A percentile compares a stretch with the other conserved stretches of the same genome.
Conservation (phyloP, 2,329 filamentous ascomycete species). For the Fusarium miscanthi region DNA sequence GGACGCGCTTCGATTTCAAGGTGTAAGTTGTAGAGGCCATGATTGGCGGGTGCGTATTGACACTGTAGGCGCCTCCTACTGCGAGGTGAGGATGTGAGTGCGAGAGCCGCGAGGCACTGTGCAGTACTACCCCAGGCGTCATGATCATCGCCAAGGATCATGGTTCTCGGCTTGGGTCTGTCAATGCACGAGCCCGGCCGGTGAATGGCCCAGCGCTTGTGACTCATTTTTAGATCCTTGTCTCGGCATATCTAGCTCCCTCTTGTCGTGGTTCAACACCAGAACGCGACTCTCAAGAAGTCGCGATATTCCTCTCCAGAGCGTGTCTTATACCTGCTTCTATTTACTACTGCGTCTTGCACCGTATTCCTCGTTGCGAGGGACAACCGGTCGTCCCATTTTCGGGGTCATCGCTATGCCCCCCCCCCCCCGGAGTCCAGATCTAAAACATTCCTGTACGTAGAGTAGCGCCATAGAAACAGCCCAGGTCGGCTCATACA, state of each 20-base stretch:
- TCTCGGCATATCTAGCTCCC: conserved; percentile 23
- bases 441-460: conserved; percentile 10
- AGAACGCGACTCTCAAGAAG: conserved; percentile 16
- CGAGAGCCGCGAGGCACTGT: conserved; percentile 28
- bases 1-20: conserved; percentile 22
- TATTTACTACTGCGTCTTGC: conserved; percentile 34
- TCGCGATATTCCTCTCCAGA: conserved; percentile 11
- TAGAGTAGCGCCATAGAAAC: background rate
- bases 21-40: conserved; percentile 31
- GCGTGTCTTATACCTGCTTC: conserved; percentile 14
- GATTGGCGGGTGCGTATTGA: conserved; percentile 29
- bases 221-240: conserved; percentile 49
- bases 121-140: conserved; percentile 9
- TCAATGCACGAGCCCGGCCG: conserved; percentile 47
- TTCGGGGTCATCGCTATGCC: conserved; percentile 36
- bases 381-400: conserved; percentile 30
- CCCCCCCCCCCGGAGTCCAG: conserved; percentile 20
- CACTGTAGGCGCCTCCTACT: conserved; percentile 24
- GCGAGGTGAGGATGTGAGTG: background rate
- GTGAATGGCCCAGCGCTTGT: conserved; percentile 49
- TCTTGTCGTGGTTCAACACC: conserved; percentile 9
- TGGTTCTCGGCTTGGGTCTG: conserved; percentile 43
- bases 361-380: conserved; percentile 11
- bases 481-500: conserved; percentile 9
- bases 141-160: conserved; percentile 35